A percentile compares a stretch with the other conserved stretches of the same genome.
phyloP scores from a whole-genome alignment of 768 basidiomycete species.

The Ramaria sp. region DNA sequence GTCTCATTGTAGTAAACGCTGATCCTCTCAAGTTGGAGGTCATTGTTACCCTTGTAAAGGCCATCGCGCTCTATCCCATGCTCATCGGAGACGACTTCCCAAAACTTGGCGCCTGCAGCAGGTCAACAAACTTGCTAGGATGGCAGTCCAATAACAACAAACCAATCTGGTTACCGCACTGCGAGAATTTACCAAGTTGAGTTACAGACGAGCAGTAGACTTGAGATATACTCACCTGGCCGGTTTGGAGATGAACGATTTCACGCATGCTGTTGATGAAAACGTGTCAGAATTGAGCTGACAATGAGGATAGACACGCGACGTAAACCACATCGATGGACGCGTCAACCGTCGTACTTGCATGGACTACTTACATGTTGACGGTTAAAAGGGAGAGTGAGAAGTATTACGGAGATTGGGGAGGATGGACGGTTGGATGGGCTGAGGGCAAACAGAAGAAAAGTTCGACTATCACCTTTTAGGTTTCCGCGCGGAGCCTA shows the following conservation, averaged over 20 bases:
- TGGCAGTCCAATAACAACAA: conserved; percentile 22
- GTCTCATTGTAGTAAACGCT: conserved; percentile 98
- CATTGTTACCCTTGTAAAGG: conserved; percentile 85
- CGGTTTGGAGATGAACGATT: conserved; percentile 99
- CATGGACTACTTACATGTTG: background rate
- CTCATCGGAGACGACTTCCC: conserved; percentile 98
- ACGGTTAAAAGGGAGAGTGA: background rate
- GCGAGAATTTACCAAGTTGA: conserved; percentile 14
- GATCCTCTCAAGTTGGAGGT: conserved; percentile 95
- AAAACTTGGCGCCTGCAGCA: conserved; percentile 77
- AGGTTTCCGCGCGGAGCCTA: background rate
- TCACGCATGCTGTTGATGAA: conserved; percentile 75
- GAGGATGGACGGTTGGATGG: background rate
- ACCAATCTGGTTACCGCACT: conserved; percentile 99
- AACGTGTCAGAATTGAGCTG: background rate
- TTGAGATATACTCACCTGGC: conserved; percentile 56
- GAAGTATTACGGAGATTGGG: background rate
- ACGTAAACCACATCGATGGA: background rate
- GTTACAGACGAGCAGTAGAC: background rate
- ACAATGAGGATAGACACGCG: background rate
- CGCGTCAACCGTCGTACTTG: background rate
- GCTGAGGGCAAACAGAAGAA: background rate
- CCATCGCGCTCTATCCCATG: conserved; percentile 94
- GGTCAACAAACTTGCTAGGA: conserved; percentile 10
- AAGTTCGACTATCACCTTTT: background rate